Evolutionary conservation across 1,139 yeast species (phyloP).

Genomic region (Zygoascus sp.): DNA sequence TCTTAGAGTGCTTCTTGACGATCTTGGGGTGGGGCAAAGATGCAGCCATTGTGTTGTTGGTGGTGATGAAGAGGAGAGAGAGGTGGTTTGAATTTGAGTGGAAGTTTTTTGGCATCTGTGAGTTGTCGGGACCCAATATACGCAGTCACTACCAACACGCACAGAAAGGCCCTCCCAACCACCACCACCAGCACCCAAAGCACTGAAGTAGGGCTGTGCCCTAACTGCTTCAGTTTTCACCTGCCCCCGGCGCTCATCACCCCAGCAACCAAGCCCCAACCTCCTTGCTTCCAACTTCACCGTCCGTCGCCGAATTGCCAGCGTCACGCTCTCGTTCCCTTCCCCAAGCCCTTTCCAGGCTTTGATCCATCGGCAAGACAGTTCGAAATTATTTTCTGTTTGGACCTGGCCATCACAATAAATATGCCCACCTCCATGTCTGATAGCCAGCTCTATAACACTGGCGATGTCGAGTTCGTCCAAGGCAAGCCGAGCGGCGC

Average conservation of each 20-base stretch:
- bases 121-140: neutral
- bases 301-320: too few species aligned
- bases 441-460: conserved; percentile 10
- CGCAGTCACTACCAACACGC: neutral
- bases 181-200: too few species aligned
- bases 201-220: neutral
- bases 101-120: conserved; percentile 4
- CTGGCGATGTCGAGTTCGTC: conserved; percentile 10
- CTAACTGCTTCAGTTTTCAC: neutral
- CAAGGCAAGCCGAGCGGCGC: conserved; percentile 57
- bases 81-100: conserved; percentile 2
- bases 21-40: conserved; percentile 98
- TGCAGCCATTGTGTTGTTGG: conserved; percentile 70
- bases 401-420: too few species aligned
- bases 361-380: neutral
- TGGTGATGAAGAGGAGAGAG: conserved; percentile 5
- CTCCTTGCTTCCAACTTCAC: neutral
- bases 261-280: conserved; percentile 7
- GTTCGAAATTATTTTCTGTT: neutral
- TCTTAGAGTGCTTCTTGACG: conserved; percentile 94
- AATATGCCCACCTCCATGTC: conserved; percentile 11
- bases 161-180: neutral
- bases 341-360: neutral
- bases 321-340: neutral
- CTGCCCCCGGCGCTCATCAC: too few species aligned